Percentiles rank a stretch among this genome's conserved stretches.
phyloP scores from a whole-genome alignment of 108 stramenopile genomes.

The Fistulifera solaris region DNA sequence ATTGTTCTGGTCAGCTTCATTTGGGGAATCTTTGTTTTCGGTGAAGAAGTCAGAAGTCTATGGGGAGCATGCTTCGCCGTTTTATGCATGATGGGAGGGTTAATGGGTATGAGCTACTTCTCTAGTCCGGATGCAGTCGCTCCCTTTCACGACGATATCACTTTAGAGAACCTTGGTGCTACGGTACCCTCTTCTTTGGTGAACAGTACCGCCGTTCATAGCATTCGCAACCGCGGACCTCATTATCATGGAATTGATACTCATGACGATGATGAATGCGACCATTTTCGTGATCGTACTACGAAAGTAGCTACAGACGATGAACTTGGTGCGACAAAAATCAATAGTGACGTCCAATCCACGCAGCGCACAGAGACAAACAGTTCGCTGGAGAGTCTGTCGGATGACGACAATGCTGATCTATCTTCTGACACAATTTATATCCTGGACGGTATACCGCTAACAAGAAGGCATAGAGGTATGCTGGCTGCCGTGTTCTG shows the following conservation, averaged over 20 bases:
- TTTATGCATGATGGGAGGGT: constrained; percentile 45
- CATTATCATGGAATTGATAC: constrained; percentile 2
- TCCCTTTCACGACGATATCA: no score
- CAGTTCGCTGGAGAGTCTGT: no score
- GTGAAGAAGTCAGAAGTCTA: constrained; percentile 41
- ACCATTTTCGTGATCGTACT: background rate
- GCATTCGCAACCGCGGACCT: background rate
- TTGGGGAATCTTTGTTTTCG: constrained; percentile 75
- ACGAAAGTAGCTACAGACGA: no score
- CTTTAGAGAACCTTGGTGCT: no score
- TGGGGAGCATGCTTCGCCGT: constrained; percentile 39
- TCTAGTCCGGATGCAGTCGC: constrained; percentile 18
- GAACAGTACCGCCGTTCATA: background rate
- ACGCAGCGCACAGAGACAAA: no score
- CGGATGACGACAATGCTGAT: no score
- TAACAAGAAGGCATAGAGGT: constrained; percentile 14
- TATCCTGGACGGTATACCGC: no score
- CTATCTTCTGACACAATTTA: no score
- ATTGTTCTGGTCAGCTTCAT: constrained; percentile 68
- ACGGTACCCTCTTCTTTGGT: no score
- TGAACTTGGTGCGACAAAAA: no score
- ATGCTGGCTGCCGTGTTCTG: constrained; percentile 31
- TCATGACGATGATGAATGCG: background rate
- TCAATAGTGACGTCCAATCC: no score
- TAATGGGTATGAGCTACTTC: constrained; percentile 73